Conservation (phyloP, 225 moss, liverwort and hornwort species). For the Polytrichum commune region DNA sequence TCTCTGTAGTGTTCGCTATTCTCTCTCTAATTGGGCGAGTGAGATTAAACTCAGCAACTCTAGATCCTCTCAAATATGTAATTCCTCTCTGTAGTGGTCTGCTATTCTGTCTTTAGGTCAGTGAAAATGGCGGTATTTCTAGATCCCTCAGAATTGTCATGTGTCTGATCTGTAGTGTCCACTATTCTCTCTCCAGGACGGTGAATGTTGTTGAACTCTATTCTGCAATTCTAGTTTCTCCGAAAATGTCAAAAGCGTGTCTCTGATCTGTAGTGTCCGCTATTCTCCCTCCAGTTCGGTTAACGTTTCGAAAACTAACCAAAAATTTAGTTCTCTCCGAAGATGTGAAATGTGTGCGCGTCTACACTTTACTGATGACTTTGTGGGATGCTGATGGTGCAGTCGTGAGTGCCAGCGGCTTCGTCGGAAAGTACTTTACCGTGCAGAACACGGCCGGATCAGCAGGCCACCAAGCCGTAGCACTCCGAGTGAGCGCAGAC, state of each 20-base stretch:
- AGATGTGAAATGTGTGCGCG: too few species aligned
- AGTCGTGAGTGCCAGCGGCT: conserved; percentile 53
- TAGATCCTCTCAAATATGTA: background rate
- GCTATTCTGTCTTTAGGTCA: too few species aligned
- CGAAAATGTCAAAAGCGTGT: background rate
- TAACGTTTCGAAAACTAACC: background rate
- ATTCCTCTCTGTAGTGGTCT: too few species aligned
- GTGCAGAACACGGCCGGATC: conserved; percentile 73
- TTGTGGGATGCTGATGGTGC: background rate
- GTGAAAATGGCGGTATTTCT: background rate
- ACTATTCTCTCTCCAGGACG: background rate
- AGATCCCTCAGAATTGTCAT: too few species aligned
- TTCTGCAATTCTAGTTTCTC: too few species aligned
- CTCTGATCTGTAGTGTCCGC: background rate
- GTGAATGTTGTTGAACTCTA: background rate
- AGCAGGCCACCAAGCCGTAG: conserved; percentile 51
- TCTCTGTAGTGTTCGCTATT: background rate
- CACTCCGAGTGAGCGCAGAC: conserved; percentile 64
- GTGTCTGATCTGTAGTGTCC: background rate
- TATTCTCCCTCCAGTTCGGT: background rate
- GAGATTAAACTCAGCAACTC: too few species aligned
- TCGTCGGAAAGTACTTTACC: conserved; percentile 52
- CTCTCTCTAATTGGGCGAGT: too few species aligned
- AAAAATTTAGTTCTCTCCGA: background rate
- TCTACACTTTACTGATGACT: background rate